phyloP scores from a whole-genome alignment of 768 basidiomycete species.

The Kwoniella sp. region DNA sequence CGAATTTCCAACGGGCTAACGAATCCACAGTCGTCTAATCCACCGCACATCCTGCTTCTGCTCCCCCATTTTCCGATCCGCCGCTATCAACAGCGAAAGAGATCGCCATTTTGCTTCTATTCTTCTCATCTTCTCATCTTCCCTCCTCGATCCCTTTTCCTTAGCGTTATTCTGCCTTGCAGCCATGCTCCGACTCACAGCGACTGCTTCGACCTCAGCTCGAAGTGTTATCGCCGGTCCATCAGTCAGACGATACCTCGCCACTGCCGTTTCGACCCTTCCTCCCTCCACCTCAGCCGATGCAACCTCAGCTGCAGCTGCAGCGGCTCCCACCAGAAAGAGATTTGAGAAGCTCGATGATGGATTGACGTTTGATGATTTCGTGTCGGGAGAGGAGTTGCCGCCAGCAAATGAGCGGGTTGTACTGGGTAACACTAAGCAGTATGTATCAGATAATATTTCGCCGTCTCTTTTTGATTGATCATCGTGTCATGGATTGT shows the following conservation, averaged over 20 bases:
- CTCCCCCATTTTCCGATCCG: conserved; percentile 1
- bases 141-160: not conserved
- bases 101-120: not conserved
- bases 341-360: conserved; percentile 46
- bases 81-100: not conserved
- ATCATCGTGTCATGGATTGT: no score
- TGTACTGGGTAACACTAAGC: conserved; percentile 49
- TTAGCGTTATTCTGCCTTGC: not conserved
- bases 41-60: not conserved
- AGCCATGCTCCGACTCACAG: conserved; percentile 13
- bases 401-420: conserved; percentile 41
- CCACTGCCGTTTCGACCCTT: conserved; percentile 9
- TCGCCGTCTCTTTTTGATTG: no score
- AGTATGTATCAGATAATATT: conserved; percentile 39
- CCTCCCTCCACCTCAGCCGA: conserved; percentile 7
- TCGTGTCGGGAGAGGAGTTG: conserved; percentile 48
- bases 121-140: not conserved
- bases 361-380: conserved; percentile 54
- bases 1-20: conserved; percentile 1
- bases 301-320: not conserved
- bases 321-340: conserved; percentile 5
- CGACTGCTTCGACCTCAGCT: conserved; percentile 12
- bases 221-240: conserved; percentile 10
- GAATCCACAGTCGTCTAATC: conserved; percentile 3
- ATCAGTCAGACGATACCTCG: conserved; percentile 11